phyloP scores from a whole-genome alignment of 2,329 filamentous ascomycete genomes.

The Nigrospora osmanthi region DNA sequence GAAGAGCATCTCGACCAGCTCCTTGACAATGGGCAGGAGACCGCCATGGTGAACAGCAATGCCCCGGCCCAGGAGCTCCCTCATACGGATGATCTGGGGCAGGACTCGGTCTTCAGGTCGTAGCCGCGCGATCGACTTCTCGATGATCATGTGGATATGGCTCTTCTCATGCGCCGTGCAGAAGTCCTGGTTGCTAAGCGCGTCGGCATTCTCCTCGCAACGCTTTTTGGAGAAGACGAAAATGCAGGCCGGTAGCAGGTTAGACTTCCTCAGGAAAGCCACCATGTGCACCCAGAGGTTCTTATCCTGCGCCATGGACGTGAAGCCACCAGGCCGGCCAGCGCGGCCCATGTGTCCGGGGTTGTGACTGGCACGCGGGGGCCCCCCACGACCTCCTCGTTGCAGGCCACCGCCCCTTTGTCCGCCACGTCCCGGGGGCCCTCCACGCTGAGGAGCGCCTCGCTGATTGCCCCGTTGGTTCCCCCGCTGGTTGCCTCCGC shows the following conservation, averaged over 20 bases:
- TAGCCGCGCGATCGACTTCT: constrained; percentile 84
- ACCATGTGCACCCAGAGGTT: constrained; percentile 96
- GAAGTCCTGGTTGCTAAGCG: constrained; percentile 90
- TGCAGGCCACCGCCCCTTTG: constrained; percentile 42
- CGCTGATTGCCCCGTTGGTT: constrained; percentile 30
- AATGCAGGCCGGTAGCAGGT: constrained; percentile 84
- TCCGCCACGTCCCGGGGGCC: constrained; percentile 37
- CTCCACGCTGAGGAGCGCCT: constrained; percentile 38
- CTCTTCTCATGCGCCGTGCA: constrained; percentile 93
- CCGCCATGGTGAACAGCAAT: constrained; percentile 96
- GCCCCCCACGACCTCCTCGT: constrained; percentile 46
- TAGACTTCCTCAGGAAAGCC: constrained; percentile 80
- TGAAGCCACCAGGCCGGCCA: constrained; percentile 77
- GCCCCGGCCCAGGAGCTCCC: constrained; percentile 78
- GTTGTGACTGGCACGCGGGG: constrained; percentile 51
- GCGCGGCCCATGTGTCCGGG: constrained; percentile 85
- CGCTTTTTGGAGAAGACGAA: constrained; percentile 98
- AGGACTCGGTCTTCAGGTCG: constrained; percentile 83
- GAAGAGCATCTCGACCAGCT: constrained; percentile 94
- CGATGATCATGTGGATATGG: constrained; percentile 93
- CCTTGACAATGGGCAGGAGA: constrained; percentile 91
- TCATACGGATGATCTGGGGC: constrained; percentile 84
- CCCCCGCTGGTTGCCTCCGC: constrained; percentile 44
- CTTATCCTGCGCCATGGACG: constrained; percentile 87
- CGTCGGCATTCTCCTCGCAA: constrained; percentile 95